These are phyloP conservation scores for Trypanosoma grayi DNA, from an alignment of 208 protist species.

Conservation along the genomic window DNA sequence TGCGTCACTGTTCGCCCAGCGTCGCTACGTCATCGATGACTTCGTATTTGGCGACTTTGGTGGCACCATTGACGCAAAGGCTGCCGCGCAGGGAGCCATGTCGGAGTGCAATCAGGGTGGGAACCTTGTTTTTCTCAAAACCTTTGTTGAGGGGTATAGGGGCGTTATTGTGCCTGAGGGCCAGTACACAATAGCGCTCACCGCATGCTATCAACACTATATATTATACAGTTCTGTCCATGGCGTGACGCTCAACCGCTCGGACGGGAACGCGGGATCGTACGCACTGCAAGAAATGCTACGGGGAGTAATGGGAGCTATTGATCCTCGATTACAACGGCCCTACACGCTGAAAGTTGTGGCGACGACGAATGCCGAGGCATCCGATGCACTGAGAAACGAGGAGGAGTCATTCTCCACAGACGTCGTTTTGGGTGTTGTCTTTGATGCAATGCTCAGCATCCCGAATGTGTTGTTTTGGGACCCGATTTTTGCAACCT, in stretches of 20 bases:
- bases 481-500: slow-evolving; percentile 22
- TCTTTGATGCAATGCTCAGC: slow-evolving; percentile 8
- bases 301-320: not conserved
- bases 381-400: not conserved
- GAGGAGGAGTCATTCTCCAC: not conserved
- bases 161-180: slow-evolving; percentile 2
- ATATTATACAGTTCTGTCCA: not conserved
- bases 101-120: slow-evolving; percentile 51
- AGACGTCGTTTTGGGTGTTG: slow-evolving; percentile 8
- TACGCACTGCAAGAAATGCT: not conserved
- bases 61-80: slow-evolving; percentile 17
- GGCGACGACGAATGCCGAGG: not conserved
- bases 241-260: not conserved
- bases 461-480: slow-evolving; percentile 21
- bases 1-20: slow-evolving; percentile 35
- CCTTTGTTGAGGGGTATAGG: not conserved
- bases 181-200: slow-evolving; percentile 1
- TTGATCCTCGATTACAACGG: not conserved
- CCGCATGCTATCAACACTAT: slow-evolving; percentile 14
- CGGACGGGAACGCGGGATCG: not conserved
- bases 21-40: slow-evolving; percentile 54
- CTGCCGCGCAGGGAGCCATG: slow-evolving; percentile 24
- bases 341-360: slow-evolving; percentile 2
- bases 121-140: slow-evolving; percentile 25
- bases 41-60: slow-evolving; percentile 61